phyloP scores from a whole-genome alignment of 129 eudicot species.

The Centrapalus pauciflorus region DNA sequence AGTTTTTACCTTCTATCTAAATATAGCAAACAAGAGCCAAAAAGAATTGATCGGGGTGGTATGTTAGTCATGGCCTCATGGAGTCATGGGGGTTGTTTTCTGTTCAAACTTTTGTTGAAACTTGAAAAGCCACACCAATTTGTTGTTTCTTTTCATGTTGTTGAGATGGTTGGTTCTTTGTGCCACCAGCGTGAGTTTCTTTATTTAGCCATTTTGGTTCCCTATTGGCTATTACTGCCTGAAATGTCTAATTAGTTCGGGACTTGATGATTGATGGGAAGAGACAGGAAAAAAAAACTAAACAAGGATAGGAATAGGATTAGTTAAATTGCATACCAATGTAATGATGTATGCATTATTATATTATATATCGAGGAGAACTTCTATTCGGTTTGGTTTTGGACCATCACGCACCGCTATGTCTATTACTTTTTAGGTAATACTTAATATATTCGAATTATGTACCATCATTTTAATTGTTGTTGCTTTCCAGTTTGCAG shows the following conservation, averaged over 20 bases:
- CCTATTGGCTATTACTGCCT: neutral
- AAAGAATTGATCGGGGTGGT: too few species aligned
- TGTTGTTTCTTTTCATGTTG: neutral
- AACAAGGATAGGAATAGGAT: too few species aligned
- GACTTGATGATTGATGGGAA: neutral
- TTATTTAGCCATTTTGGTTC: neutral
- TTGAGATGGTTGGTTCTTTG: neutral
- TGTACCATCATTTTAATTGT: constrained; percentile 4
- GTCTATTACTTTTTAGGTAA: too few species aligned
- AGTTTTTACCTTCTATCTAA: neutral
- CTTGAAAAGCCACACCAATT: neutral
- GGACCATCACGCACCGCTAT: too few species aligned
- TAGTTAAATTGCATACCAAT: neutral
- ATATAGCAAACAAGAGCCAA: too few species aligned
- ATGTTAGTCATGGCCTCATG: too few species aligned
- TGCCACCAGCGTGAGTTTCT: neutral
- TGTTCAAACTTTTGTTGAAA: neutral
- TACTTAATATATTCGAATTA: too few species aligned
- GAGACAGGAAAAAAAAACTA: neutral
- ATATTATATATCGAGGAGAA: neutral
- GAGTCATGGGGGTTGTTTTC: constrained; percentile 2
- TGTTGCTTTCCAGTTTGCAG: constrained; percentile 59
- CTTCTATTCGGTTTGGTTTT: too few species aligned
- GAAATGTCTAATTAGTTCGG: neutral
- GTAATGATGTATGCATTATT: too few species aligned